Percentiles rank a stretch among this genome's conserved stretches.
Evolutionary conservation across 768 basidiomycete genomes (phyloP).

Genomic region (Xanthoconium stramineum): DNA sequence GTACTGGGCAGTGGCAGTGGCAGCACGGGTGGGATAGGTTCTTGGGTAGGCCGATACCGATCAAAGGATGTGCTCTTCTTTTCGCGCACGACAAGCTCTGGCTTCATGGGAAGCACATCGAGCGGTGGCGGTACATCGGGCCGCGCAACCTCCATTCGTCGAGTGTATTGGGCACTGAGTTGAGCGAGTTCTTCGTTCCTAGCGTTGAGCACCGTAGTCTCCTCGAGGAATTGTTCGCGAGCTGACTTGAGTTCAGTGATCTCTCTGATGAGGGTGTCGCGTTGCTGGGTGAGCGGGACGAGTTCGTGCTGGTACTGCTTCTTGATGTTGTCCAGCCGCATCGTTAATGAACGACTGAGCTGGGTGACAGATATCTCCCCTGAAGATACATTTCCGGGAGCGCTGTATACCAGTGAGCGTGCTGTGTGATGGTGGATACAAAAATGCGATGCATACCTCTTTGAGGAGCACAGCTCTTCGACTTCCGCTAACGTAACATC

Average conservation of each 20-base stretch:
- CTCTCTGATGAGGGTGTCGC: conserved; percentile 75
- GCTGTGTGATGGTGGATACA: conserved; percentile 17
- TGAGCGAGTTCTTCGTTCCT: conserved; percentile 93
- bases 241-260: conserved; percentile 83
- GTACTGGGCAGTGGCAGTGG: conserved; percentile 19
- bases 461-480: conserved; percentile 78
- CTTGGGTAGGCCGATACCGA: conserved; percentile 14
- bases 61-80: conserved; percentile 33
- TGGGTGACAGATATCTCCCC: conserved; percentile 40
- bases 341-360: conserved; percentile 70
- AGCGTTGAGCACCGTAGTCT: conserved; percentile 85
- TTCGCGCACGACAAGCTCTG: conserved; percentile 12
- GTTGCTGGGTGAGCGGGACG: conserved; percentile 76
- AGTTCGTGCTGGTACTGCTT: conserved; percentile 86
- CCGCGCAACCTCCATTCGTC: conserved; percentile 59
- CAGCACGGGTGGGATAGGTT: conserved; percentile 3
- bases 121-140: conserved; percentile 12
- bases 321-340: conserved; percentile 84
- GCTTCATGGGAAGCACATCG: conserved; percentile 8
- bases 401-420: conserved; percentile 20
- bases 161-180: conserved; percentile 76
- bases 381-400: conserved; percentile 23
- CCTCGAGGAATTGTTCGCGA: conserved; percentile 84
- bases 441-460: conserved; percentile 47
- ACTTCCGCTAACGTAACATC: conserved; percentile 93